A percentile compares a stretch with the other conserved stretches of the same genome.
Conservation (phyloP, 352 stramenopile species). For the Blastocystis sp. region DNA sequence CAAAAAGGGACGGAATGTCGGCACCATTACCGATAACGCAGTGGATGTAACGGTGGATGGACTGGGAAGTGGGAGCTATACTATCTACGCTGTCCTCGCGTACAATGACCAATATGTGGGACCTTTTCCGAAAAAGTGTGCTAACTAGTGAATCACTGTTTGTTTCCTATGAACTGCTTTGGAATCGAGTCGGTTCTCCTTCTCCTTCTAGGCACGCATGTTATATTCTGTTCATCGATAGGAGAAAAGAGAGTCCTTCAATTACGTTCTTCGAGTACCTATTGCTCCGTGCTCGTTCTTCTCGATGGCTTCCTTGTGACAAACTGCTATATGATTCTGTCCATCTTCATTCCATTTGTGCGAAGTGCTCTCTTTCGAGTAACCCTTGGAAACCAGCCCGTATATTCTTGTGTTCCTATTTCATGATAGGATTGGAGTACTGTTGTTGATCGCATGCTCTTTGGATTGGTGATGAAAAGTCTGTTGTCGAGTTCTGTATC, state of each 20-base stretch:
- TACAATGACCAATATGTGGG: slow-evolving; percentile 49
- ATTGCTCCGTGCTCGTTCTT: not conserved
- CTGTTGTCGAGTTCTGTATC: not conserved
- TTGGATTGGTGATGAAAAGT: not conserved
- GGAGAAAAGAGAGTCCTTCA: not conserved
- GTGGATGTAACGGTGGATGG: slow-evolving; percentile 40
- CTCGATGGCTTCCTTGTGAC: not conserved
- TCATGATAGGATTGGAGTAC: not conserved
- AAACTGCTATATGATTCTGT: not conserved
- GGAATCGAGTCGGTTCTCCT: not conserved
- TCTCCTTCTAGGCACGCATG: not conserved
- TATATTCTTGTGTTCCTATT: not conserved
- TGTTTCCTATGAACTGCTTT: not conserved
- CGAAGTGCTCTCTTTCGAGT: not conserved
- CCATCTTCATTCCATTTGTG: not conserved
- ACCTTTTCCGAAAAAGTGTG: slow-evolving; percentile 19
- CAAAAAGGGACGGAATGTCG: slow-evolving; percentile 17
- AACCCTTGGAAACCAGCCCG: no score
- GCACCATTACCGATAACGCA: slow-evolving; percentile 4
- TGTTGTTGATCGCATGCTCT: not conserved
- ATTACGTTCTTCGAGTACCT: not conserved
- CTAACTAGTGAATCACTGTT: slow-evolving; percentile 6
- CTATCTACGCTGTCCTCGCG: slow-evolving; percentile 17
- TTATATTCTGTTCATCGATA: not conserved
- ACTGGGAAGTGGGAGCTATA: not conserved